phyloP scores from a whole-genome alignment of 257 asterid genomes.

The Perilla frutescens region DNA sequence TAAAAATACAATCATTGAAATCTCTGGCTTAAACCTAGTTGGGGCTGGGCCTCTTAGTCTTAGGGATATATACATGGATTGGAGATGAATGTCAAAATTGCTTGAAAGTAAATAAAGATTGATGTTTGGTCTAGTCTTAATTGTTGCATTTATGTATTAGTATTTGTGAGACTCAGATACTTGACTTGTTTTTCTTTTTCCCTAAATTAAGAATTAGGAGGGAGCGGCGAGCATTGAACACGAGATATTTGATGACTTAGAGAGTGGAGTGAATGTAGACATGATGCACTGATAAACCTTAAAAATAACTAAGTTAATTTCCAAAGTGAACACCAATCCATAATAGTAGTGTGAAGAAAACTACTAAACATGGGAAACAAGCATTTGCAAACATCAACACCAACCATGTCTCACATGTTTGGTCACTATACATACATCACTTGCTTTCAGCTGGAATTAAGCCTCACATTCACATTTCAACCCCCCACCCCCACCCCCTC shows the following conservation, averaged over 20 bases:
- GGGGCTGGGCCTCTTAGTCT: neutral
- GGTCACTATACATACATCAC: neutral
- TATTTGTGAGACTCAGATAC: no score
- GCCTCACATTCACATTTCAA: neutral
- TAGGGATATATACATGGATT: neutral
- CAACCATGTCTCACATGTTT: constrained; percentile 49
- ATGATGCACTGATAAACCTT: no score
- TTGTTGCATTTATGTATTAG: no score
- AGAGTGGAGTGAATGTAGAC: no score
- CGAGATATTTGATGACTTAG: no score
- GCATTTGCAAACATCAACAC: constrained; percentile 30
- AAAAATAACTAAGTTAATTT: no score
- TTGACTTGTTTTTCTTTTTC: no score
- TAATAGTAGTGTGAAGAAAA: constrained; percentile 23
- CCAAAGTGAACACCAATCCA: neutral
- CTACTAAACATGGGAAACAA: constrained; percentile 12
- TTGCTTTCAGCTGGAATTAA: constrained; percentile 3
- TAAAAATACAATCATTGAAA: constrained; percentile 28
- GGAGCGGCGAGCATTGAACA: no score
- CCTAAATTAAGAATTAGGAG: no score
- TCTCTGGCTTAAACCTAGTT: neutral
- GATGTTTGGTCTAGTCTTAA: no score
- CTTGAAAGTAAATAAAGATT: no score
- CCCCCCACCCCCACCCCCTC: neutral
- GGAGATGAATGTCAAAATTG: neutral